These are phyloP conservation scores for Zygotorulaspora sp. DNA, from an alignment of 805 yeast species.

Conservation along the genomic window DNA sequence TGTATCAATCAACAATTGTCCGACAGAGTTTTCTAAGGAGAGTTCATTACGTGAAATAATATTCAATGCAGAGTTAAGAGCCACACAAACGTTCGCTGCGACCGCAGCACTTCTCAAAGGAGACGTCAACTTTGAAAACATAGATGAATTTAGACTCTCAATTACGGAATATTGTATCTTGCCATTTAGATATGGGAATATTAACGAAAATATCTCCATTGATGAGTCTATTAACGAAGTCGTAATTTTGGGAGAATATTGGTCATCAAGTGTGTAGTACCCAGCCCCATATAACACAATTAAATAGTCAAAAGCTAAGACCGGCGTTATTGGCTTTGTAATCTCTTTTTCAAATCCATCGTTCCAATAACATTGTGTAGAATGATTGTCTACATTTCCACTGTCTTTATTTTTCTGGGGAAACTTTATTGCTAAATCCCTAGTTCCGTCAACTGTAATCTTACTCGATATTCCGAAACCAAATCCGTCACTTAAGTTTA, in stretches of 20 bases:
- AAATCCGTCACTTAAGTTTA: constrained; percentile 39
- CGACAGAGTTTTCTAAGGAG: constrained; percentile 37
- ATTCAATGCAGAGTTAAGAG: constrained; percentile 50
- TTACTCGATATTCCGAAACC: constrained; percentile 55
- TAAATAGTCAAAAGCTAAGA: constrained; percentile 42
- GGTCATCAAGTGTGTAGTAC: constrained; percentile 14
- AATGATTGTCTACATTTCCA: constrained; percentile 28
- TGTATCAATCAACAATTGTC: constrained; percentile 47
- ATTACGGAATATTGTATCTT: constrained; percentile 85
- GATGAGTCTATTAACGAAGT: constrained; percentile 69
- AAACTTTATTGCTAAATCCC: constrained; percentile 36
- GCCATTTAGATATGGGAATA: constrained; percentile 65
- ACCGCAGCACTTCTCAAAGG: constrained; percentile 45
- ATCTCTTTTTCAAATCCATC: constrained; percentile 35
- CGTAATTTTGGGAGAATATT: constrained; percentile 40
- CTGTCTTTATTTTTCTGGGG: constrained; percentile 15
- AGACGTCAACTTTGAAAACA: constrained; percentile 40
- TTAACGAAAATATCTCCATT: constrained; percentile 65
- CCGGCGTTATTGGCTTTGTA: constrained; percentile 38
- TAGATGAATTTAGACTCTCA: constrained; percentile 63
- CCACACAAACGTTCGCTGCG: constrained; percentile 56
- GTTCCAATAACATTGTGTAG: constrained; percentile 34
- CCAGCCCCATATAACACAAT: constrained; percentile 27
- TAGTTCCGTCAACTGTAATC: constrained; percentile 35
- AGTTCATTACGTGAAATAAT: constrained; percentile 22